Evolutionary conservation across 306 rosid species (phyloP).

Genomic region (Dryas drummondii): DNA sequence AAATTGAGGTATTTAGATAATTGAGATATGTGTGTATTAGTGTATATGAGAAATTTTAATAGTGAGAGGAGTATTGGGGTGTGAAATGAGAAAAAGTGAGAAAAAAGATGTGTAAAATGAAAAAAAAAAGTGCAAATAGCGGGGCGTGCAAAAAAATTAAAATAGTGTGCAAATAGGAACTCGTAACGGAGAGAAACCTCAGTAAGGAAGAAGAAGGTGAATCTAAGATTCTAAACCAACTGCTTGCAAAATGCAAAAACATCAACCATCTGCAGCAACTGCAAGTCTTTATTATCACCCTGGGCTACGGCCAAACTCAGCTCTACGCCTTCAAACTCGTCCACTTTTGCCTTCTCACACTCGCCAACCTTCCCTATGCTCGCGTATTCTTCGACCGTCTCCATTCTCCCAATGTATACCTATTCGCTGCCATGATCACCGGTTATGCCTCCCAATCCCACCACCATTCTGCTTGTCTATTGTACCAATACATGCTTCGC

Average conservation of each 20-base stretch:
- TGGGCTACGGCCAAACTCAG: conserved; percentile 67
- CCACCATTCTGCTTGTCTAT: conserved; percentile 32
- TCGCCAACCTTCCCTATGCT: conserved; percentile 54
- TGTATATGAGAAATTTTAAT: too few species aligned
- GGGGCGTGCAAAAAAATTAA: too few species aligned
- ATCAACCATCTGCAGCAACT: conserved; percentile 67
- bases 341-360: conserved; percentile 54
- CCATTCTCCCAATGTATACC: conserved; percentile 53
- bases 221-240: conserved; percentile 30
- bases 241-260: conserved; percentile 43
- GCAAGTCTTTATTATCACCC: conserved; percentile 48
- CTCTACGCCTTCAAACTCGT: conserved; percentile 73
- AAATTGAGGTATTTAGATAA: too few species aligned
- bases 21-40: too few species aligned
- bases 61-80: too few species aligned
- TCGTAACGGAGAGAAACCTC: too few species aligned
- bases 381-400: conserved; percentile 55
- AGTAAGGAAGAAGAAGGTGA: background rate
- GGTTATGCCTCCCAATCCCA: conserved; percentile 52
- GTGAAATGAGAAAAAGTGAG: too few species aligned
- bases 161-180: too few species aligned
- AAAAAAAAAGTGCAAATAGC: too few species aligned
- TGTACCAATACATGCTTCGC: conserved; percentile 55
- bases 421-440: conserved; percentile 70
- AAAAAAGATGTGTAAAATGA: too few species aligned